Base-by-base conservation (phyloP, 129 eudicot genomes). In the Centaurea solstitialis region DNA sequence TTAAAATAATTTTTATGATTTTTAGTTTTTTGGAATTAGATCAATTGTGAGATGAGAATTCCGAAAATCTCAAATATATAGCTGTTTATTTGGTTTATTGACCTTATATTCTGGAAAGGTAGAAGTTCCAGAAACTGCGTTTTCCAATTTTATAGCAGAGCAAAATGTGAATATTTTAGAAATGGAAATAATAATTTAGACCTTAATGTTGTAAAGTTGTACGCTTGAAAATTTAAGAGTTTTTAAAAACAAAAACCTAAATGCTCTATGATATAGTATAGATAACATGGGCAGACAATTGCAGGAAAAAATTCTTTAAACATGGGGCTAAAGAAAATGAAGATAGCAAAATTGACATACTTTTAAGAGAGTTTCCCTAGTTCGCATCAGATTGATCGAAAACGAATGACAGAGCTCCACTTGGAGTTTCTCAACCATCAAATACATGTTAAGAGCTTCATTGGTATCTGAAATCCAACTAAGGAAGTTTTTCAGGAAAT, bases 351-450 rank as follows among this genome's bases (percentile, higher is more conserved):
- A 17, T 24, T 39, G 72, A 73, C 72, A 23, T 76, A 91, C 99
- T 91, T 87, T 96, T 67, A 96, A 24, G 18, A 96, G 88, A 72
- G 82, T 78, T 82, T 96, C 99, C 38, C 98, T 82, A 8, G 96
- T 96, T 23, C 88, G 87, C 97, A 93, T 87, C 79, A 93, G 79
- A 78, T 84, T 74, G 70, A 96, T 84, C 15, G 99, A 93, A 78
- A 76, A 84, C 24, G 93, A 83, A 87, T 91, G 97, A 82, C 68
- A 89, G 66, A 93, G 82, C 78, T 91, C 81, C 70, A 80, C 5
- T 80, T 96, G 97, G 20, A 96, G 90, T 81, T 87, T 85, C 87
- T 93, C 99, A 85, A 96, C 77, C 83, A 21, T 85, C 85, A 84
- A 81, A 83, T 91, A 93, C 81, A 84, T 80, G 22, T 81, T 68